These are phyloP conservation scores for Wallemia ichthyophaga DNA, from an alignment of 1,284 basidiomycete species.

Conservation along the genomic window DNA sequence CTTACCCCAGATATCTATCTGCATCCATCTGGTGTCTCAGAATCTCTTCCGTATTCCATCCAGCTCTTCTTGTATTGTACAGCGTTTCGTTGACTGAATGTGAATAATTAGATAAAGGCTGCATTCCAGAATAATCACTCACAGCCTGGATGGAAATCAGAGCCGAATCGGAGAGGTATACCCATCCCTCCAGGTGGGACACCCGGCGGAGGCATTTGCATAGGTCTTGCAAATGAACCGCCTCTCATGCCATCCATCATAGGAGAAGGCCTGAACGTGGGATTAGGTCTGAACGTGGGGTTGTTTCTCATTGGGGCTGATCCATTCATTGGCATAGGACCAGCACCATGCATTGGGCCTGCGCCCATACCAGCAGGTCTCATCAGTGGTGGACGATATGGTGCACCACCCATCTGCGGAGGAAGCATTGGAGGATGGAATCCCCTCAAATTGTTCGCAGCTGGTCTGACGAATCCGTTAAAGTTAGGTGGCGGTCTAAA, in stretches of 20 bases:
- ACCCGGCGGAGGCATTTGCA: not conserved
- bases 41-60: constrained; percentile 1
- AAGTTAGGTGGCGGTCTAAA: not conserved
- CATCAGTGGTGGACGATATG: not conserved
- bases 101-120: not conserved
- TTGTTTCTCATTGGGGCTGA: not conserved
- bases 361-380: not conserved
- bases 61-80: not conserved
- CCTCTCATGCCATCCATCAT: not conserved
- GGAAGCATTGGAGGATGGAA: not conserved
- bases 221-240: not conserved
- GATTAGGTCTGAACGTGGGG: not conserved
- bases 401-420: not conserved
- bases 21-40: constrained; percentile 1
- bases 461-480: not conserved
- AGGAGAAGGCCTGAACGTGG: not conserved
- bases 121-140: not conserved
- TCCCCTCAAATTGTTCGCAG: not conserved
- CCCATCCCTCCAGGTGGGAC: not conserved
- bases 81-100: not conserved
- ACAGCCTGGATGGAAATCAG: constrained; percentile 1
- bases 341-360: not conserved
- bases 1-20: not conserved
- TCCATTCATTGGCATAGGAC: not conserved
- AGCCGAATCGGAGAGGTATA: not conserved